Conservation (phyloP, 495 filamentous ascomycete species). For the Penicillium manginii region DNA sequence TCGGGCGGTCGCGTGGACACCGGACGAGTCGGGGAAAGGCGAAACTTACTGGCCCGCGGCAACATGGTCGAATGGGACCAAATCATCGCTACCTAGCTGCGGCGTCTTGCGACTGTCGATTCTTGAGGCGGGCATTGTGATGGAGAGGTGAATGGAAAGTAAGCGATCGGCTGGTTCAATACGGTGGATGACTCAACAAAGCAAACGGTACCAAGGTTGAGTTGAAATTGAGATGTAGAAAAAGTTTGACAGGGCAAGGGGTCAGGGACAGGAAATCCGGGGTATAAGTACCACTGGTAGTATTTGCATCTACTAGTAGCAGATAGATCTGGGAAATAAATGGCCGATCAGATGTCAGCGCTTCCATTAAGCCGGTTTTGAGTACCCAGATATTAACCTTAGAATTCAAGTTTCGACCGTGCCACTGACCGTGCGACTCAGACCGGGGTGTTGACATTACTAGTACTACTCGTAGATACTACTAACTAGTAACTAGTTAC, state of each 20-base stretch:
- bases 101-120: constrained; percentile 41
- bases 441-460: too few relatives aligned
- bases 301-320: too few relatives aligned
- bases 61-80: constrained; percentile 73
- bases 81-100: constrained; percentile 56
- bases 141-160: constrained; percentile 5
- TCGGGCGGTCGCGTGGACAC: constrained; percentile 13
- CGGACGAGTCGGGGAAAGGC: constrained; percentile 6
- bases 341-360: too few relatives aligned
- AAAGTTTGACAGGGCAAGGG: background rate
- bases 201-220: background rate
- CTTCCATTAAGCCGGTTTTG: too few relatives aligned
- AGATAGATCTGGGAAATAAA: too few relatives aligned
- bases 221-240: too few relatives aligned
- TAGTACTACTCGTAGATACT: too few relatives aligned
- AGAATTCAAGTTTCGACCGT: too few relatives aligned
- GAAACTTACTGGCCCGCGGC: constrained; percentile 93
- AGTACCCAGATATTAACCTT: too few relatives aligned
- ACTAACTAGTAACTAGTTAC: too few relatives aligned
- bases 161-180: constrained; percentile 5
- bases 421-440: too few relatives aligned
- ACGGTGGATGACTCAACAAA: constrained; percentile 26
- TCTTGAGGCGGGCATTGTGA: constrained; percentile 43
- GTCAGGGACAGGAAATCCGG: background rate
- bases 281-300: too few relatives aligned